These are phyloP conservation scores for Phytophthora macrochlamydospora DNA, from an alignment of 352 stramenopile genomes.

Conservation along the genomic window DNA sequence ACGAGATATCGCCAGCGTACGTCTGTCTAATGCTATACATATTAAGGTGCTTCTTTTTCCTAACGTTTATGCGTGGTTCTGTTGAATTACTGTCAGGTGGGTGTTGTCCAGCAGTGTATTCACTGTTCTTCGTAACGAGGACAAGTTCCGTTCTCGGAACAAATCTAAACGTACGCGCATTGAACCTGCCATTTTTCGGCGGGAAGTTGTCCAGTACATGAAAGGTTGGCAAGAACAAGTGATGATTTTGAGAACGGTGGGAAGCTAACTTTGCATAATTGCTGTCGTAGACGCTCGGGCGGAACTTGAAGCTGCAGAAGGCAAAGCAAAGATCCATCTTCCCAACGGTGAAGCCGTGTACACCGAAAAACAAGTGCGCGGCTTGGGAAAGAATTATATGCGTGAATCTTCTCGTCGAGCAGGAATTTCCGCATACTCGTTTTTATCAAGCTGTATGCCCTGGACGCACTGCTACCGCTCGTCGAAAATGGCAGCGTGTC, in stretches of 20 bases:
- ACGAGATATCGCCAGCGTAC: conserved; percentile 81
- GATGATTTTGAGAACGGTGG: no score
- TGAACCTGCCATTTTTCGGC: conserved; percentile 68
- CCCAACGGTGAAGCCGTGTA: conserved; percentile 63
- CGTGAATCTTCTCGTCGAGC: conserved; percentile 57
- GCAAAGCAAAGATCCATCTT: conserved; percentile 46
- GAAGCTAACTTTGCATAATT: conserved; percentile 1
- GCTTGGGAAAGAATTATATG: conserved; percentile 90
- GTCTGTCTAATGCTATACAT: neutral
- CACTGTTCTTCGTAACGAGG: conserved; percentile 88
- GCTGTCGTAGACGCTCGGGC: conserved; percentile 42
- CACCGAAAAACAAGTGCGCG: conserved; percentile 71
- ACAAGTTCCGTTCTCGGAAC: conserved; percentile 88
- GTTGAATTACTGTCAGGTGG: conserved; percentile 59
- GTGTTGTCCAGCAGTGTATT: conserved; percentile 91
- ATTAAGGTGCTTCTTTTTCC: neutral
- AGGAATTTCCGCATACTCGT: conserved; percentile 77
- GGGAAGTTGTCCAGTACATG: conserved; percentile 82
- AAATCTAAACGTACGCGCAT: conserved; percentile 71
- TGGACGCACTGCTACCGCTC: conserved; percentile 56
- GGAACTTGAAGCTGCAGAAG: conserved; percentile 38
- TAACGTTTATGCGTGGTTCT: neutral
- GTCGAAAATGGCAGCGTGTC: conserved; percentile 37
- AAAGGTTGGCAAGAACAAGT: conserved; percentile 38
- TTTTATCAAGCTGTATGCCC: conserved; percentile 80